phyloP scores from a whole-genome alignment of 345 rosid genomes.

The Hevea brasiliensis region DNA sequence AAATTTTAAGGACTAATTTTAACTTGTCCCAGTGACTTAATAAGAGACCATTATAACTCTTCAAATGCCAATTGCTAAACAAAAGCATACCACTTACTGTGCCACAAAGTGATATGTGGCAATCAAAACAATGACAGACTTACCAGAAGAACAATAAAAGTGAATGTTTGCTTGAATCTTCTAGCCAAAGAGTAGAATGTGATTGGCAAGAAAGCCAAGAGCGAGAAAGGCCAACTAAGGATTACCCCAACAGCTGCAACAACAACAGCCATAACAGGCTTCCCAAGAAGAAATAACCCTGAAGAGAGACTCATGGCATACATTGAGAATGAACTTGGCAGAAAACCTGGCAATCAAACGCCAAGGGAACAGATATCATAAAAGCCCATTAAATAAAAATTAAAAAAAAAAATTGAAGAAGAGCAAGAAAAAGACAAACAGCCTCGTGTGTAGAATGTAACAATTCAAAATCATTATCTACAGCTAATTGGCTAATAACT shows the following conservation, averaged over 20 bases:
- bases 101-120: not conserved
- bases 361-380: conserved; percentile 4
- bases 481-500: not conserved
- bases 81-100: conserved; percentile 2
- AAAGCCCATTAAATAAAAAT: no score
- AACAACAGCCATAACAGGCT: conserved; percentile 66
- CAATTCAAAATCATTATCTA: not conserved
- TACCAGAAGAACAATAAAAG: conserved; percentile 64
- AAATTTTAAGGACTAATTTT: no score
- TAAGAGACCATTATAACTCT: conserved; percentile 1
- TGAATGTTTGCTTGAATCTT: conserved; percentile 62
- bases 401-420: no score
- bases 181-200: conserved; percentile 58
- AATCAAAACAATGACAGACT: conserved; percentile 30
- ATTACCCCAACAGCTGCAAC: conserved; percentile 77
- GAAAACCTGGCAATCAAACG: conserved; percentile 57
- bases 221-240: conserved; percentile 97
- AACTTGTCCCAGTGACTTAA: not conserved
- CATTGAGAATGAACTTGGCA: conserved; percentile 99
- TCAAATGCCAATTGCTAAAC: not conserved
- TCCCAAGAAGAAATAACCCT: conserved; percentile 84
- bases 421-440: no score
- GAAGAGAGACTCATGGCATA: conserved; percentile 93
- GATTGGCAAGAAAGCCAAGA: conserved; percentile 87
- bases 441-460: not conserved